A percentile compares a stretch with the other conserved stretches of the same genome.
Evolutionary conservation across 306 rosid genomes (phyloP).

Genomic region (Vicia sativa): DNA sequence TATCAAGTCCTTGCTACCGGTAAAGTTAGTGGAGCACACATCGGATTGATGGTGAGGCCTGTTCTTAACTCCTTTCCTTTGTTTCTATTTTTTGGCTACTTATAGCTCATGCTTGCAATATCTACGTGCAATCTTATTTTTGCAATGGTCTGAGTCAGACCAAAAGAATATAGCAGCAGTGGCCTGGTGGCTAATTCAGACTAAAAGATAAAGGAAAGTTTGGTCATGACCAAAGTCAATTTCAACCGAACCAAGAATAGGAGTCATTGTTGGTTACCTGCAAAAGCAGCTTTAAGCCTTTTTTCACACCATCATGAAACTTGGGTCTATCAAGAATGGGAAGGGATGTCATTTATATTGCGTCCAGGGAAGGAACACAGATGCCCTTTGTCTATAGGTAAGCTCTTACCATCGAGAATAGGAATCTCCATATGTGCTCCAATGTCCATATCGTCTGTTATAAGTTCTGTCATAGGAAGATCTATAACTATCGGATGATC

Average conservation of each 20-base stretch:
- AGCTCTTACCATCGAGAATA: slow-evolving; percentile 46
- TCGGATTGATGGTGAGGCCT: slow-evolving; percentile 24
- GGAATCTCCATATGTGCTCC: slow-evolving; percentile 49
- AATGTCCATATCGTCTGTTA: slow-evolving; percentile 45
- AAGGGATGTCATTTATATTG: slow-evolving; percentile 24
- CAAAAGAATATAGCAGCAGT: slow-evolving; percentile 21
- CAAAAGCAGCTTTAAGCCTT: slow-evolving; percentile 28
- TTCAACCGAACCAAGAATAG: slow-evolving; percentile 35
- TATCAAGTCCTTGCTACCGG: slow-evolving; percentile 11
- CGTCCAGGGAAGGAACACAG: slow-evolving; percentile 10
- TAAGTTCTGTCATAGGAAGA: slow-evolving; percentile 52
- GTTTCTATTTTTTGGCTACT: slow-evolving; percentile 8
- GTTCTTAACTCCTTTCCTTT: slow-evolving; percentile 31
- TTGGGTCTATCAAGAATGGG: slow-evolving; percentile 34
- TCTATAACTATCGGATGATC: slow-evolving; percentile 46
- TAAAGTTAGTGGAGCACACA: slow-evolving; percentile 30
- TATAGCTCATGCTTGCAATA: slow-evolving; percentile 36
- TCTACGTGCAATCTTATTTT: slow-evolving; percentile 22
- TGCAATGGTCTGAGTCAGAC: slow-evolving; percentile 29
- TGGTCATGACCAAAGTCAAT: slow-evolving; percentile 28
- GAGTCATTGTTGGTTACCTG: slow-evolving; percentile 34
- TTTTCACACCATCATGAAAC: slow-evolving; percentile 33
- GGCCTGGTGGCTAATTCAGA: slow-evolving; percentile 31
- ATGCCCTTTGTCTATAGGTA: slow-evolving; percentile 11
- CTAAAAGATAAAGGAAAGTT: neutral